Conservation (phyloP, 2,329 filamentous ascomycete species). For the Juglanconis oblonga region DNA sequence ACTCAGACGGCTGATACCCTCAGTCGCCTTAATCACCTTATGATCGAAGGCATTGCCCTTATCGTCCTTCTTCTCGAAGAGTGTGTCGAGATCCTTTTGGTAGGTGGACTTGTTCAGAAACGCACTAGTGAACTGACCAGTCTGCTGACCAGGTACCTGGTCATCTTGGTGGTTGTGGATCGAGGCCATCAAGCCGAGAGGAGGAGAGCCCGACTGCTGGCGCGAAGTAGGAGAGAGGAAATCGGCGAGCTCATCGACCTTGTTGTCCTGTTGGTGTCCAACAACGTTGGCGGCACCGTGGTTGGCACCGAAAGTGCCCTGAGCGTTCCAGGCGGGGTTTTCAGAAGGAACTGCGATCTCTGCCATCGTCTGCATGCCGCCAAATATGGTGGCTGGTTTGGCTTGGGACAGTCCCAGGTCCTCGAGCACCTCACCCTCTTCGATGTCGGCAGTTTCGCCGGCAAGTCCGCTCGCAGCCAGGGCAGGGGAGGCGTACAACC, state of each 20-base stretch:
- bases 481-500: background rate
- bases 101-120: background rate
- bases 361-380: too few species aligned
- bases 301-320: too few species aligned
- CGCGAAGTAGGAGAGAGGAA: background rate
- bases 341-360: too few species aligned
- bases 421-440: too few species aligned
- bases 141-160: background rate
- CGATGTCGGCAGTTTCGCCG: background rate
- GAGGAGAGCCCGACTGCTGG: background rate
- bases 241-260: background rate
- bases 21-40: background rate
- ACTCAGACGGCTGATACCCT: background rate
- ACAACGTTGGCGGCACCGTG: too few species aligned
- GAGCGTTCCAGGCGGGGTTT: too few species aligned
- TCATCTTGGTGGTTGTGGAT: background rate
- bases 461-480: background rate
- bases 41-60: background rate
- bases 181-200: background rate
- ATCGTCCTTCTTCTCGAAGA: background rate
- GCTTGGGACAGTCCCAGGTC: background rate
- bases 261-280: too few species aligned
- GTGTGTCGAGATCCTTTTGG: background rate
- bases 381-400: too few species aligned
- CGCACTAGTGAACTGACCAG: background rate